These are phyloP conservation scores for Penicillium tannophilum DNA, from an alignment of 495 filamentous ascomycete species.

Conservation along the genomic window DNA sequence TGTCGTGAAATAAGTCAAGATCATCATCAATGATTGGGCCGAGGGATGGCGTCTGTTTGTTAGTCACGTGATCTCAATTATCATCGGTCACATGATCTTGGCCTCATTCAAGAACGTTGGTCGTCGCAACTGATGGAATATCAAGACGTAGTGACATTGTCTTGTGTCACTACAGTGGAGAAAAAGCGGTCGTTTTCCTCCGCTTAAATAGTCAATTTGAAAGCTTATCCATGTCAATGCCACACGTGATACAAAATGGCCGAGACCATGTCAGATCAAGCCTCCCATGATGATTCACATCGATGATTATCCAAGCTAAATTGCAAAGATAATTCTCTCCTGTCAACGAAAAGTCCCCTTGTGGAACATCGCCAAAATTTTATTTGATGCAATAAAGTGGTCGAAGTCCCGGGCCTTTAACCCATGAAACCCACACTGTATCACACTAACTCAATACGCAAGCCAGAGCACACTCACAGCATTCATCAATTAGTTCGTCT, in stretches of 20 bases:
- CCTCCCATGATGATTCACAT: too few relatives aligned
- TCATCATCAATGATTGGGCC: conserved; percentile 17
- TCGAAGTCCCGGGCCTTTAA: not conserved
- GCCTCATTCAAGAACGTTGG: too few relatives aligned
- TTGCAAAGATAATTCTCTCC: not conserved
- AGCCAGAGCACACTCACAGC: not conserved
- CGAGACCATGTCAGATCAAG: too few relatives aligned
- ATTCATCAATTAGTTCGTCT: not conserved
- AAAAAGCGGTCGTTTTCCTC: too few relatives aligned
- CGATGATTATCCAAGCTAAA: too few relatives aligned
- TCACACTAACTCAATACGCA: not conserved
- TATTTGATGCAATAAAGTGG: too few relatives aligned
- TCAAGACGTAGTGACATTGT: too few relatives aligned
- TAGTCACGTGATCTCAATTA: conserved; percentile 13
- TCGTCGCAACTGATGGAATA: too few relatives aligned
- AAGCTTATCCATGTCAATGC: too few relatives aligned
- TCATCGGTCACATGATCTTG: conserved; percentile 7
- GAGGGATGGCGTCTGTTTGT: conserved; percentile 18
- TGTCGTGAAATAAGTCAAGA: conserved; percentile 15
- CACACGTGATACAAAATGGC: too few relatives aligned
- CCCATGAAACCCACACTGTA: not conserved
- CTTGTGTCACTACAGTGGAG: too few relatives aligned
- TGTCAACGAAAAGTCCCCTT: not conserved
- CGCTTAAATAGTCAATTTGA: too few relatives aligned
- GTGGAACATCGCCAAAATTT: not conserved